These are phyloP conservation scores for Hawksworthiomyces lignivorus DNA, from an alignment of 2,329 filamentous ascomycete species.

Conservation along the genomic window DNA sequence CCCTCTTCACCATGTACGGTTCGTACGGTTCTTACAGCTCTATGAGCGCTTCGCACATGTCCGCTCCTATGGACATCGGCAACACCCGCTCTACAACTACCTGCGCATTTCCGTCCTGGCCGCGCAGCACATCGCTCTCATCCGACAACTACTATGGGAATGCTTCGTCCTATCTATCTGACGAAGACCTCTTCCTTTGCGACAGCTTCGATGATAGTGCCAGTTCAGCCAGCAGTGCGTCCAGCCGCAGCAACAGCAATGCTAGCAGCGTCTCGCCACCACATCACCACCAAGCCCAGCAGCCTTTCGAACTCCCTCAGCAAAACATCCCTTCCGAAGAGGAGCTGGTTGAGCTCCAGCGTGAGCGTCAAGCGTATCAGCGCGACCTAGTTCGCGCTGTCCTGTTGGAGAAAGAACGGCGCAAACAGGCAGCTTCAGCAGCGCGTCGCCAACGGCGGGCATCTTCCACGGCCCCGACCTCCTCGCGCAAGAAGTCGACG, in stretches of 20 bases:
- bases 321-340: slow-evolving; percentile 33
- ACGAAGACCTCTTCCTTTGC: slow-evolving; percentile 54
- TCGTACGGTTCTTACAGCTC: slow-evolving; percentile 44
- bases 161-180: slow-evolving; percentile 51
- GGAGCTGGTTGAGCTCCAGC: slow-evolving; percentile 43
- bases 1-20: slow-evolving; percentile 36
- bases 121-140: slow-evolving; percentile 44
- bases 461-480: neutral
- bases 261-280: slow-evolving; percentile 34
- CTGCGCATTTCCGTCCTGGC: slow-evolving; percentile 54
- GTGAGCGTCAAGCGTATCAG: slow-evolving; percentile 42
- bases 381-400: slow-evolving; percentile 44
- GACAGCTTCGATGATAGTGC: slow-evolving; percentile 42
- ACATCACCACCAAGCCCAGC: slow-evolving; percentile 10
- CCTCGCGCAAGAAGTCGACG: slow-evolving; percentile 36
- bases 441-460: slow-evolving; percentile 25
- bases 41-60: slow-evolving; percentile 30
- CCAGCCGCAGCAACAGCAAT: slow-evolving; percentile 36
- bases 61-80: slow-evolving; percentile 39
- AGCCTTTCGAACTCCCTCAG: slow-evolving; percentile 15
- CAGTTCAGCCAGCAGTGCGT: slow-evolving; percentile 39
- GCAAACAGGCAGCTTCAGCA: slow-evolving; percentile 29
- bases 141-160: slow-evolving; percentile 34
- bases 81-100: slow-evolving; percentile 28
- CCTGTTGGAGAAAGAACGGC: slow-evolving; percentile 47